Base-by-base conservation (phyloP, 208 protist genomes). In the Trypanosoma avium region DNA sequence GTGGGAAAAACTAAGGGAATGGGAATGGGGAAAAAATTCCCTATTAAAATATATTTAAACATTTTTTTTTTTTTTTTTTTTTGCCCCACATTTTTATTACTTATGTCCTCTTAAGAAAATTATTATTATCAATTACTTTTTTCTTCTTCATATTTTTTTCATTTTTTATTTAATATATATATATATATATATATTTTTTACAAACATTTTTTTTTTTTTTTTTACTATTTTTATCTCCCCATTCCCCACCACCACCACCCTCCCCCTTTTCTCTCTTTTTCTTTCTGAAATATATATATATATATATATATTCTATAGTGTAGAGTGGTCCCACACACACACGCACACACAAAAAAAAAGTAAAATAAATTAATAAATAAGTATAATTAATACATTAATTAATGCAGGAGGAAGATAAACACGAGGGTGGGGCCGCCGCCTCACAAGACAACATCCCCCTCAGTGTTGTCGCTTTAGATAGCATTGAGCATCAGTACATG, bases 401-500 rank as follows among this genome's bases (percentile, higher is more conserved):
- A 36, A 59, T 67, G 61, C 22, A 67, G 48, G 33, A 62, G 30
- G 48, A 8, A 33, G 47, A 45, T 1, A 32, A 53, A 10, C 36
- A 42, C 46, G 46, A 55, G 38, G 58, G 7, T 10, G 13, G 0
- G 13, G 42, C 22, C 10, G 12, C 19, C 19, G 32, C 5, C n/a
- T 53, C 55, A 32, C 47, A 49, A 27, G 65, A 62, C 3, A n/a
- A 19, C 2, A 0, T 67, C 1, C 62, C 33, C 35, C 67, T 93
- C 5, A 81, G 69, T 21, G 52, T 76, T 3, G 76, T 77, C 4
- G 91, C 90, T 4, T 83, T 98, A 24, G 96, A 98, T 60, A 73
- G 73, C 32, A 79, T 99, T 22, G 97, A 99, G 75, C 82, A 92
- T 57, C 94, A 97, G 38, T 99, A 98, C 70, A 75, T 97, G 35